Percentiles rank a stretch among this genome's conserved stretches.
phyloP scores from a whole-genome alignment of 2,329 filamentous ascomycete genomes.

The Stemphylium lycopersici region DNA sequence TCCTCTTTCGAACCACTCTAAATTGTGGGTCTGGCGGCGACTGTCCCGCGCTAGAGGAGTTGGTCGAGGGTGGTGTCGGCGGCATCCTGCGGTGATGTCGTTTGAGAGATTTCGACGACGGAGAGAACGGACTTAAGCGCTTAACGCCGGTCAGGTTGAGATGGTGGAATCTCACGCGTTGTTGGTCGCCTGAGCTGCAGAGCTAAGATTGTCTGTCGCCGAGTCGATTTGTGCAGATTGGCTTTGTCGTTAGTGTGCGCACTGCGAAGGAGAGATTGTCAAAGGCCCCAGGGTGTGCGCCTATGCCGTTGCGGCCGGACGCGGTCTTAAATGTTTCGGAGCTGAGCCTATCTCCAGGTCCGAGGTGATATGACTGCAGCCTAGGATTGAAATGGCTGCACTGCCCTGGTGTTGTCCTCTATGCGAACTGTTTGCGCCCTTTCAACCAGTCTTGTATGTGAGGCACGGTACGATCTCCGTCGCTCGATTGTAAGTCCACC shows the following conservation, averaged over 20 bases:
- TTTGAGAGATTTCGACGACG: constrained; percentile 6
- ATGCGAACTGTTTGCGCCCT: constrained; percentile 14
- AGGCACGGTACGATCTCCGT: neutral
- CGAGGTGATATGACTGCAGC: constrained; percentile 13
- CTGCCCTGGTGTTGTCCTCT: constrained; percentile 16
- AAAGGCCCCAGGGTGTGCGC: constrained; percentile 21
- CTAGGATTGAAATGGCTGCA: constrained; percentile 23
- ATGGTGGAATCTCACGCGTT: constrained; percentile 10
- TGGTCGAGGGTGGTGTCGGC: constrained; percentile 78
- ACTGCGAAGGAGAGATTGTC: constrained; percentile 13
- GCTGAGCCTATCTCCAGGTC: constrained; percentile 38
- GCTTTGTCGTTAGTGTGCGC: constrained; percentile 8
- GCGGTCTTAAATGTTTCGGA: constrained; percentile 39
- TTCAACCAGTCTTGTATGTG: neutral
- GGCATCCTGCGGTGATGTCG: constrained; percentile 60
- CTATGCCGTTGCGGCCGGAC: constrained; percentile 22
- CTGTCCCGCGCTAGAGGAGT: constrained; percentile 75
- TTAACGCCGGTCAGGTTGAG: constrained; percentile 31
- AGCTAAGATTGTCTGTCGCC: neutral
- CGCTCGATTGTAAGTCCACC: neutral
- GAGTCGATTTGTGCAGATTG: constrained; percentile 10
- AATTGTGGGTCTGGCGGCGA: constrained; percentile 88
- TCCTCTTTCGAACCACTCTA: constrained; percentile 87
- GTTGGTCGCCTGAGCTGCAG: constrained; percentile 9
- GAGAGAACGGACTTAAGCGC: constrained; percentile 25